Evolutionary conservation across 306 rosid species (phyloP).

Genomic region (Nissolia schottii): DNA sequence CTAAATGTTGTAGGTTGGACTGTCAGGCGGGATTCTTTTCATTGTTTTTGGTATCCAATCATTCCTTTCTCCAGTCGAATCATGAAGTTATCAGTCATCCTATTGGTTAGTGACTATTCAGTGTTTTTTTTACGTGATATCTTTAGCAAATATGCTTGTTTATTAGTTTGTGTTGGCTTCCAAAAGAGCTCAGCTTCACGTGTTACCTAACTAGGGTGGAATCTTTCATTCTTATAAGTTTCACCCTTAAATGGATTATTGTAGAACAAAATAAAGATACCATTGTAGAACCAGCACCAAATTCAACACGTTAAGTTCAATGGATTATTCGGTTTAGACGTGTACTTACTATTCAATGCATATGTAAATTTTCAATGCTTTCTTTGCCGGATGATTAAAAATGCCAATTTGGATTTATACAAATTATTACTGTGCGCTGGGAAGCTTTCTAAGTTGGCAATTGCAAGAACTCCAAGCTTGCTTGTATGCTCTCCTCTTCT

Average conservation of each 20-base stretch:
- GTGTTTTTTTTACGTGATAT: neutral
- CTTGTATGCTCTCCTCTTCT: neutral
- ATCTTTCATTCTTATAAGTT: constrained; percentile 5
- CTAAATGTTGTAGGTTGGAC: constrained; percentile 53
- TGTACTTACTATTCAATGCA: neutral
- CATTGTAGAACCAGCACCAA: constrained; percentile 21
- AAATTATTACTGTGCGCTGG: neutral
- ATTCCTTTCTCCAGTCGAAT: constrained; percentile 58
- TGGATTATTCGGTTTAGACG: neutral
- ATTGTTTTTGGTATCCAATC: constrained; percentile 88
- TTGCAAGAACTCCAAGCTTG: neutral
- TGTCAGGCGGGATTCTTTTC: constrained; percentile 84
- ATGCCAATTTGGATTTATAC: neutral
- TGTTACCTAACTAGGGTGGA: constrained; percentile 6
- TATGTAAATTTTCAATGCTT: constrained; percentile 13
- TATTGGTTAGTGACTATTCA: constrained; percentile 42
- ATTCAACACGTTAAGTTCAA: constrained; percentile 1
- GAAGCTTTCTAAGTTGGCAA: neutral
- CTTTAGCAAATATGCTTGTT: constrained; percentile 6
- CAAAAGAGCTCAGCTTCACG: constrained; percentile 4
- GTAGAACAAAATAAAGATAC: constrained; percentile 18
- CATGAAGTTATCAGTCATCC: constrained; percentile 37
- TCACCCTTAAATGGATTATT: neutral
- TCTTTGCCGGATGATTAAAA: neutral
- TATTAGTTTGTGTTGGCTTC: constrained; percentile 18